Evolutionary conservation across 805 yeast species (phyloP).

Genomic region (Zygotorulaspora chibaensis): DNA sequence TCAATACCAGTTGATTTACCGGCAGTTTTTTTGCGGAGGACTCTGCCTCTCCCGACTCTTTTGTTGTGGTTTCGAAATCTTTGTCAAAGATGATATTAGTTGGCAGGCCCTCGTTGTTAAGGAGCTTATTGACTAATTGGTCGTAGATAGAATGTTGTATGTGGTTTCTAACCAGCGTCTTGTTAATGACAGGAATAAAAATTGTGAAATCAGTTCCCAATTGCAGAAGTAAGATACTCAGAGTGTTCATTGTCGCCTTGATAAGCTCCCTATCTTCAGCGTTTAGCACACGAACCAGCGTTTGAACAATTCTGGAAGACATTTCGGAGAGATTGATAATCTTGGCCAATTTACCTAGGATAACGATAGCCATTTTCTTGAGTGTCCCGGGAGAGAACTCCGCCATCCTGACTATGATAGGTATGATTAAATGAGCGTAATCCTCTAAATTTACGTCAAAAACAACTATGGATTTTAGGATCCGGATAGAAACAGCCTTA

Average conservation of each 20-base stretch:
- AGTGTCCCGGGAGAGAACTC: slow-evolving; percentile 61
- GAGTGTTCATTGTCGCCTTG: slow-evolving; percentile 66
- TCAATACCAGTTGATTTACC: slow-evolving; percentile 56
- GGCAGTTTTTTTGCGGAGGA: slow-evolving; percentile 72
- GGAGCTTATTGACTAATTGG: slow-evolving; percentile 68
- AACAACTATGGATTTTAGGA: slow-evolving; percentile 74
- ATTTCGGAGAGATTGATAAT: slow-evolving; percentile 73
- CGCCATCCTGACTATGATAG: slow-evolving; percentile 74
- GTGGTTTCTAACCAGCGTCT: slow-evolving; percentile 55
- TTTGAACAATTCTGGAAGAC: slow-evolving; percentile 87
- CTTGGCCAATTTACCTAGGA: slow-evolving; percentile 76
- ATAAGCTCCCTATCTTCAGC: slow-evolving; percentile 54
- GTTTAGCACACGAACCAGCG: slow-evolving; percentile 65
- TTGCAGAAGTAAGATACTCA: slow-evolving; percentile 73
- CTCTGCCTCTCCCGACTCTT: slow-evolving; percentile 49
- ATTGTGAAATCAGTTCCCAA: slow-evolving; percentile 80
- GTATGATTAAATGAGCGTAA: slow-evolving; percentile 80
- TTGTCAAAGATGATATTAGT: slow-evolving; percentile 66
- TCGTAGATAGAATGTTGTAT: slow-evolving; percentile 74
- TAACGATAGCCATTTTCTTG: slow-evolving; percentile 69
- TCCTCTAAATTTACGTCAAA: slow-evolving; percentile 89
- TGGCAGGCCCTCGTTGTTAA: slow-evolving; percentile 85
- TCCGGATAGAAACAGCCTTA: slow-evolving; percentile 61
- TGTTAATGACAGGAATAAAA: slow-evolving; percentile 77
- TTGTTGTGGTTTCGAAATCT: slow-evolving; percentile 40